Base-by-base conservation (phyloP, 1,139 yeast genomes). In the Waltiozyma sp. region DNA sequence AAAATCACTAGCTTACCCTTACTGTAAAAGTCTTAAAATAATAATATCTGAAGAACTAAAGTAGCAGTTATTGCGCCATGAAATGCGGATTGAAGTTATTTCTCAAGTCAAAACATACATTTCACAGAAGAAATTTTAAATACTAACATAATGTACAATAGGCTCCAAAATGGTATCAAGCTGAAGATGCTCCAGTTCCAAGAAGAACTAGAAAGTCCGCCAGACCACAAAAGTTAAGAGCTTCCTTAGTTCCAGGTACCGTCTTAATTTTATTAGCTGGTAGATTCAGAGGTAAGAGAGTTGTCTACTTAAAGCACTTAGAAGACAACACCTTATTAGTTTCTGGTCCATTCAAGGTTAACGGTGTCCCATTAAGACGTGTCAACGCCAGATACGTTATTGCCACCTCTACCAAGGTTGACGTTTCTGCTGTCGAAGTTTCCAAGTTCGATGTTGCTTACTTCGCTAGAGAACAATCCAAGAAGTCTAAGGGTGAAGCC, bases 281-380 rank as follows among this genome's bases (percentile, higher is more conserved):
- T 71, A 89, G 96, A 76, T 91, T 88, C 95, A 86, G 98, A 77
- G 99, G 99, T 71, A 93, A 91, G 88, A 91, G 99, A 78, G 98
- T 91, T 64, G 97, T 91, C 55, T 86, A 84, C 88, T 83, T 91
- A 70, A 91, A 91, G 85, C 75, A 83, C 74, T 81, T 93, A 69
- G 97, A 88, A 76, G 98, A 93, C 82, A 87, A 86, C 89, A 91
- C 97, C 58, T 79, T 93, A 66, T 85, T 91, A 69, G 96, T 91
- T 57, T 75, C 96, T 53, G 99, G 99, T 69, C 99, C 99, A 67
- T 93, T 91, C 95, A 93, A 91, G 83, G 87, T 91, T 65, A 93
- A 93, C 75, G 98, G 98, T 80, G 99, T 91, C 60, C 98, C 99
- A 72, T 82, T 91, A 71, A 87, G 96, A 82, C 87, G 98, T 81